Evolutionary conservation across 352 stramenopile species (phyloP).

Genomic region (Pythium aquatile): DNA sequence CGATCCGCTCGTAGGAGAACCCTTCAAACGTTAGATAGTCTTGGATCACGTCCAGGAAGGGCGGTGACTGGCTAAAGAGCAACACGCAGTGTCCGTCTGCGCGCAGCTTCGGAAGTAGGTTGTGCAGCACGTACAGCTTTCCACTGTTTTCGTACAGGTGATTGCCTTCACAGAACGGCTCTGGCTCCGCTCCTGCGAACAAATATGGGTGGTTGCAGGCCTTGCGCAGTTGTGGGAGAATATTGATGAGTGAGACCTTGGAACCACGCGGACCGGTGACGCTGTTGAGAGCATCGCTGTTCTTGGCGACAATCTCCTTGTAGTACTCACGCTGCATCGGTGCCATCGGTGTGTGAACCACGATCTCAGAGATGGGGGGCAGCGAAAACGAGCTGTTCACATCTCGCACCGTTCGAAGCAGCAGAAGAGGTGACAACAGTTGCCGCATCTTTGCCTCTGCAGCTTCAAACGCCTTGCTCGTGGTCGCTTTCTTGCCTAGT

Average conservation of each 20-base stretch:
- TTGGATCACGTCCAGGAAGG: slow-evolving; percentile 79
- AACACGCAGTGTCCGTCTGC: slow-evolving; percentile 82
- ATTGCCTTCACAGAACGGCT: slow-evolving; percentile 68
- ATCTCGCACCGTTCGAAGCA: slow-evolving; percentile 68
- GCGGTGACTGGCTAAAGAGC: slow-evolving; percentile 77
- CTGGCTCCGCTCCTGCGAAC: slow-evolving; percentile 77
- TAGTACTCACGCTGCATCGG: slow-evolving; percentile 82
- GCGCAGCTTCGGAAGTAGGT: slow-evolving; percentile 76
- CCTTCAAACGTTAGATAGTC: slow-evolving; percentile 75
- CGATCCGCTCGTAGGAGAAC: slow-evolving; percentile 77
- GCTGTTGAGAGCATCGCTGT: slow-evolving; percentile 52
- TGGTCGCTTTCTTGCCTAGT: slow-evolving; percentile 19
- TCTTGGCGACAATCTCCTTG: slow-evolving; percentile 74
- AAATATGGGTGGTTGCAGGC: slow-evolving; percentile 91
- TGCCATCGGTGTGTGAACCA: slow-evolving; percentile 73
- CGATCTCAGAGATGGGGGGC: slow-evolving; percentile 70
- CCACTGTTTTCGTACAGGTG: slow-evolving; percentile 79
- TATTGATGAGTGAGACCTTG: slow-evolving; percentile 93
- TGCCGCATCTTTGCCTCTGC: slow-evolving; percentile 57
- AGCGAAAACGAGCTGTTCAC: slow-evolving; percentile 68
- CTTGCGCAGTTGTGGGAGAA: slow-evolving; percentile 94
- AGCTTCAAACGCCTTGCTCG: slow-evolving; percentile 13
- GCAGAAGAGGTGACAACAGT: slow-evolving; percentile 53
- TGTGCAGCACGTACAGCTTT: slow-evolving; percentile 85
- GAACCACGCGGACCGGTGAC: slow-evolving; percentile 16